A percentile compares a stretch with the other conserved stretches of the same genome.
Evolutionary conservation across 2,329 filamentous ascomycete genomes (phyloP).

Genomic region (Apiospora marii): DNA sequence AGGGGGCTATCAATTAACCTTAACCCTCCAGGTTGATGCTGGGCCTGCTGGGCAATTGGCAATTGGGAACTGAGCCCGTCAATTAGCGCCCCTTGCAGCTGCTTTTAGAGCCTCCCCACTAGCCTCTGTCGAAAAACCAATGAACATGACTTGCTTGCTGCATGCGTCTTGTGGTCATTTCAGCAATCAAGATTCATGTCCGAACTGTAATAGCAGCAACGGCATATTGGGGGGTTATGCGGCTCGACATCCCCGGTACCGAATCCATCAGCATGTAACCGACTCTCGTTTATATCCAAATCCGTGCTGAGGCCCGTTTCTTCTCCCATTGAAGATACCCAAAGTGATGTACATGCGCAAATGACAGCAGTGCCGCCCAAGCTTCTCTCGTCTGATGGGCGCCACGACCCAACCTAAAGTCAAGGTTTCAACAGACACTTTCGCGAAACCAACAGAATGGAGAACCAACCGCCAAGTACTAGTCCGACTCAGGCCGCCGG

Average conservation of each 20-base stretch:
- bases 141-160: constrained; percentile 11
- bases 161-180: neutral
- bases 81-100: neutral
- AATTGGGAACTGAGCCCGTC: neutral
- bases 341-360: neutral
- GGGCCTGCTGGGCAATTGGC: neutral
- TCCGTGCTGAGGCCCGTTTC: constrained; percentile 5
- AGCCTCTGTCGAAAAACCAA: constrained; percentile 17
- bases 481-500: constrained; percentile 30
- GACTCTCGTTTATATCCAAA: constrained; percentile 8
- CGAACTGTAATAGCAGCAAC: constrained; percentile 13
- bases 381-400: constrained; percentile 22
- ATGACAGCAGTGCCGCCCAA: neutral
- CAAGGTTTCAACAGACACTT: constrained; percentile 29
- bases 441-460: constrained; percentile 34
- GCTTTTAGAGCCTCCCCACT: neutral
- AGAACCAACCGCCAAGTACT: constrained; percentile 37
- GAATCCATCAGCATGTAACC: constrained; percentile 13
- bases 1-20: neutral
- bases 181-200: constrained; percentile 11
- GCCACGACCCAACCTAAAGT: constrained; percentile 25
- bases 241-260: neutral
- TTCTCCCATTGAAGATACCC: neutral
- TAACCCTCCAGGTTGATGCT: constrained; percentile 4
- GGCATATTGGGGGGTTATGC: neutral